Evolutionary conservation across 2,329 filamentous ascomycete species (phyloP).

Genomic region (Trichophaea hybrida): DNA sequence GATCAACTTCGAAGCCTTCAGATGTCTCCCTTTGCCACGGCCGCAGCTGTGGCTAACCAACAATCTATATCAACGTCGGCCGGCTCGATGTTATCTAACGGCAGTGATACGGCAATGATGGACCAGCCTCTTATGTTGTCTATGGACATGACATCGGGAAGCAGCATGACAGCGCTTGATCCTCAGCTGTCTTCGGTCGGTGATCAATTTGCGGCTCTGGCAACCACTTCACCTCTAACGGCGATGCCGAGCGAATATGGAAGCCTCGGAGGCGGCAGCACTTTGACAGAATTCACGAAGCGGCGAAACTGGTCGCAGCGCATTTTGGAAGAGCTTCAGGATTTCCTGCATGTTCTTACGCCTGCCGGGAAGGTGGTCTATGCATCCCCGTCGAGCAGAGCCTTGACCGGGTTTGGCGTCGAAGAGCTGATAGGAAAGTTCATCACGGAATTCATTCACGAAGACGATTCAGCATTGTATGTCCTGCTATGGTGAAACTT

Average conservation of each 20-base stretch:
- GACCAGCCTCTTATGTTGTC: constrained; percentile 11
- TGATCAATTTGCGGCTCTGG: constrained; percentile 28
- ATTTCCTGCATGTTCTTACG: constrained; percentile 76
- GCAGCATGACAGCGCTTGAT: constrained; percentile 17
- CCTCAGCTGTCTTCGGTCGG: constrained; percentile 16
- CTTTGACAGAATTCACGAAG: constrained; percentile 51
- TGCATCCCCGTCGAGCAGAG: constrained; percentile 62
- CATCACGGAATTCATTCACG: constrained; percentile 69
- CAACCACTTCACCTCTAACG: constrained; percentile 9
- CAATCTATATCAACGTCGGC: constrained; percentile 14
- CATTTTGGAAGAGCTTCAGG: constrained; percentile 76
- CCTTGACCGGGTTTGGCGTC: constrained; percentile 59
- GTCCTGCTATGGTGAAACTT: constrained; percentile 4
- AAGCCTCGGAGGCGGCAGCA: constrained; percentile 36
- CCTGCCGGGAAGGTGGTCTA: constrained; percentile 72
- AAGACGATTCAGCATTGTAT: constrained; percentile 46
- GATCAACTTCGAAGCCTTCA: constrained; percentile 20
- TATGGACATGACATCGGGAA: constrained; percentile 10
- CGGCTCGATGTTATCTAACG: constrained; percentile 11
- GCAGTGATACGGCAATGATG: constrained; percentile 14
- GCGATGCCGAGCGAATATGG: constrained; percentile 22
- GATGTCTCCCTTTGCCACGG: constrained; percentile 16
- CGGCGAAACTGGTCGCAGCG: constrained; percentile 71
- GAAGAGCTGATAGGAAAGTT: constrained; percentile 59
- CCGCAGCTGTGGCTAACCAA: constrained; percentile 3